These are phyloP conservation scores for Salinomyces thailandicus DNA, from an alignment of 2,329 filamentous ascomycete genomes.

Conservation along the genomic window DNA sequence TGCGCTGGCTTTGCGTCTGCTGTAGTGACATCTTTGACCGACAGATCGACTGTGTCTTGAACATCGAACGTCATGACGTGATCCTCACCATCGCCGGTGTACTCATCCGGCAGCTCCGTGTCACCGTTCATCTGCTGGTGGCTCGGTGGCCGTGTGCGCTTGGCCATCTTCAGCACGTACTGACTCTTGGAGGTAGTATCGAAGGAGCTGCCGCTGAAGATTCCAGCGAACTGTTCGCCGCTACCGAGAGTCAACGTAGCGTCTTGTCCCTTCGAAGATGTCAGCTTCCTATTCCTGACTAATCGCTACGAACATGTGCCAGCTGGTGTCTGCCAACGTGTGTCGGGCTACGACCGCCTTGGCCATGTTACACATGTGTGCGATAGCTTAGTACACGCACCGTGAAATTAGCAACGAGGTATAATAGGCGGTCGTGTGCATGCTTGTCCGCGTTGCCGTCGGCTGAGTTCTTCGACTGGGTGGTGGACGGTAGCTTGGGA, in stretches of 20 bases:
- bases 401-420: slow-evolving; percentile 46
- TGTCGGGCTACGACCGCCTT: too few relatives aligned
- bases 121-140: slow-evolving; percentile 38
- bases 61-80: slow-evolving; percentile 50
- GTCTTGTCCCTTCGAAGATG: slow-evolving; percentile 41
- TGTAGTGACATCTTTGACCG: slow-evolving; percentile 43
- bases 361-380: too few relatives aligned
- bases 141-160: slow-evolving; percentile 34
- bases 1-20: slow-evolving; percentile 42
- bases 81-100: slow-evolving; percentile 38
- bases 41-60: slow-evolving; percentile 49
- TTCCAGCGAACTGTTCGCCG: slow-evolving; percentile 51
- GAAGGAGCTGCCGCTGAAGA: slow-evolving; percentile 47
- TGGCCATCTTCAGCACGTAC: slow-evolving; percentile 57
- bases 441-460: slow-evolving; percentile 47
- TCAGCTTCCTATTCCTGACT: neutral
- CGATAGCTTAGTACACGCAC: neutral
- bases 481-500: slow-evolving; percentile 12
- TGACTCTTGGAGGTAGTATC: slow-evolving; percentile 41
- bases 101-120: slow-evolving; percentile 30
- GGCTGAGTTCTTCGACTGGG: slow-evolving; percentile 24
- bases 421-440: slow-evolving; percentile 50
- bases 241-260: slow-evolving; percentile 48
- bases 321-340: too few relatives aligned
- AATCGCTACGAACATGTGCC: too few relatives aligned